phyloP scores from a whole-genome alignment of 1,284 basidiomycete genomes.

The Ceratobasidium sp. region DNA sequence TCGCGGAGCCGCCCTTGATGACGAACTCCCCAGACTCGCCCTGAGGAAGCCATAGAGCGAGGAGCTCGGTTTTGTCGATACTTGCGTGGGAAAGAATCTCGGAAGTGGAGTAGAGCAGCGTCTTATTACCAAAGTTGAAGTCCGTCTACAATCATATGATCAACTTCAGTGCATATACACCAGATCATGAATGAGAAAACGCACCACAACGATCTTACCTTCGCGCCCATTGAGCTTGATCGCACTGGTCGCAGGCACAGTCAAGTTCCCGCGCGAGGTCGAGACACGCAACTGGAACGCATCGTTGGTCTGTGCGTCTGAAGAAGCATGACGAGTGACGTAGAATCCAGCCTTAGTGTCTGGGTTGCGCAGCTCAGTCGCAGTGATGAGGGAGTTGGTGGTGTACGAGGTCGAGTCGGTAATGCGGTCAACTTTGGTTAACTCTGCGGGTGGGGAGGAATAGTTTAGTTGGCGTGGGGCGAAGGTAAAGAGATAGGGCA shows the following conservation, averaged over 20 bases:
- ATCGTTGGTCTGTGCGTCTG: slow-evolving; percentile 46
- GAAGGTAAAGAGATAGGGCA: neutral
- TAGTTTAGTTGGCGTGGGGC: neutral
- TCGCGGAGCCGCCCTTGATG: slow-evolving; percentile 30
- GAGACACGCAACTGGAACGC: slow-evolving; percentile 47
- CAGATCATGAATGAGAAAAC: neutral
- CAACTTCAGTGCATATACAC: neutral
- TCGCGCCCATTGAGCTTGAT: slow-evolving; percentile 34
- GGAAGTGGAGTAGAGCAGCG: slow-evolving; percentile 40
- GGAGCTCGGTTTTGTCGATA: slow-evolving; percentile 23
- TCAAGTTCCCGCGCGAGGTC: slow-evolving; percentile 46
- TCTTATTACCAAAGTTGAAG: slow-evolving; percentile 24
- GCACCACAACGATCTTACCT: slow-evolving; percentile 37
- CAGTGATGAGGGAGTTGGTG: slow-evolving; percentile 35
- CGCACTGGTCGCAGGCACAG: slow-evolving; percentile 39
- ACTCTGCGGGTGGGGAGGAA: neutral
- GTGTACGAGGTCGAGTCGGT: slow-evolving; percentile 35
- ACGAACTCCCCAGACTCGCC: slow-evolving; percentile 36
- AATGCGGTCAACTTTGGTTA: slow-evolving; percentile 32
- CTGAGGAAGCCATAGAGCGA: slow-evolving; percentile 36
- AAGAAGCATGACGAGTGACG: slow-evolving; percentile 50
- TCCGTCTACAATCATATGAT: slow-evolving; percentile 13
- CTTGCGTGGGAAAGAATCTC: slow-evolving; percentile 40
- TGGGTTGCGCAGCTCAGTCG: slow-evolving; percentile 47
- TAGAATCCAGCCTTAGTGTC: slow-evolving; percentile 50